Base-by-base conservation (phyloP, 805 yeast species). In the Kodamaea restingae region DNA sequence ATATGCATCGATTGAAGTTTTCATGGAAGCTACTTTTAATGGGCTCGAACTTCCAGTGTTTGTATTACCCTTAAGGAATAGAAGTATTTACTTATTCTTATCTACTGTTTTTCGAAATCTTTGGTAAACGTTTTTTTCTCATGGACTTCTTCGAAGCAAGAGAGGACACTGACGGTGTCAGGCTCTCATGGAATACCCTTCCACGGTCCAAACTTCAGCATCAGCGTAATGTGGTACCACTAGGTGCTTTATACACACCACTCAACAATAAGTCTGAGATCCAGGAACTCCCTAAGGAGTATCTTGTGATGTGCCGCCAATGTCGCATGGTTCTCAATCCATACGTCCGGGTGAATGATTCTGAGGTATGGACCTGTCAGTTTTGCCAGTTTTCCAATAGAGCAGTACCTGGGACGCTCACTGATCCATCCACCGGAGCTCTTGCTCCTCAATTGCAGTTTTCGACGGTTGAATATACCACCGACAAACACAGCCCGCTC, bases 91-190 rank as follows among this genome's bases (percentile, higher is more conserved):
- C 28, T 20, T 8, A 20, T 20, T 20, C 5, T 20, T 20, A 6
- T 20, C 22, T 8, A 20, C 22, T 20, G 22, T 20, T 20, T 20
- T 20, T 20, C 22, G 22, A 20, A 20, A 20, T 20, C 22, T 5
- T 20, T 5, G 22, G 5, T 20, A 20, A 8, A n/a, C 24, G 11
- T n/a, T 25, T 25, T 30, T 30, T 30, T 17, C 14, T 17, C 12
- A 67, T 67, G 73, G 62, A 61, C 15, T 38, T 33, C 47, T 75
- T 76, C 48, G 80, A 76, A 50, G 65, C 65, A 12, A 61, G 72
- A 48, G 95, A 85, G 56, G 93, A 85, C 55, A 56, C 61, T 38
- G 83, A 84, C 49, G 93, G 93, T 35, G 75, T 83, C 29, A 75
- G 93, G 51, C 71, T 81, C 56, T 71, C 90, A 5, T 85, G 93